phyloP scores from a whole-genome alignment of 768 basidiomycete genomes.

The Trametopsis cervina region DNA sequence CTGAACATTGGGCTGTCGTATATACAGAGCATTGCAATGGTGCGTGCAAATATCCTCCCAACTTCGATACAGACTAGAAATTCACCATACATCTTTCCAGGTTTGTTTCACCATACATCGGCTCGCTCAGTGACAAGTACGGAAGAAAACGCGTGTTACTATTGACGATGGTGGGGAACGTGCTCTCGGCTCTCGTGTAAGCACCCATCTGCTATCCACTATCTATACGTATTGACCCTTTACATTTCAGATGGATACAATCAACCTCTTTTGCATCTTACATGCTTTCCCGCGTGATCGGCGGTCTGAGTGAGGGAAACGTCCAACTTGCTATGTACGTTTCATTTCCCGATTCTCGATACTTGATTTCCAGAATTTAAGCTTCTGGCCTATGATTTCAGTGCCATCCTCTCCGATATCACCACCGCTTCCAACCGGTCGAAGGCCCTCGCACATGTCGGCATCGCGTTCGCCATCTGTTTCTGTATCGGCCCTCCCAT shows the following conservation, averaged over 20 bases:
- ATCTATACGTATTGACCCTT: not conserved
- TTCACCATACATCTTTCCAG: constrained; percentile 7
- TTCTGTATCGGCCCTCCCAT: constrained; percentile 91
- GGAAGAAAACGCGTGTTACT: constrained; percentile 83
- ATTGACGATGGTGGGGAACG: constrained; percentile 87
- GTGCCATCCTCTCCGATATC: constrained; percentile 91
- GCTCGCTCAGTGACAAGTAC: constrained; percentile 80
- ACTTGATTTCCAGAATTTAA: not conserved
- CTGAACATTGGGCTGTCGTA: not conserved
- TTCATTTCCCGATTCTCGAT: not conserved
- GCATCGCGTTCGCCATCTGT: constrained; percentile 94
- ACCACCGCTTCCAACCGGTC: constrained; percentile 76
- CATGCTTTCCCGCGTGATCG: constrained; percentile 83
- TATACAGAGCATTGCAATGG: constrained; percentile 65
- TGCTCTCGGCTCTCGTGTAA: constrained; percentile 81
- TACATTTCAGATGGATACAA: constrained; percentile 69
- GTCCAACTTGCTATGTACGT: constrained; percentile 92
- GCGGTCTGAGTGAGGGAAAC: constrained; percentile 94
- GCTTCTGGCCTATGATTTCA: too few species aligned
- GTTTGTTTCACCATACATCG: constrained; percentile 76
- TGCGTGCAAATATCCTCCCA: too few species aligned
- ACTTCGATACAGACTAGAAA: too few species aligned
- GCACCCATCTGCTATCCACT: constrained; percentile 22
- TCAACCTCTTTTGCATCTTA: constrained; percentile 89
- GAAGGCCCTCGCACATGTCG: constrained; percentile 83